Conservation (phyloP, 2,329 filamentous ascomycete species). For the Colletotrichum simmondsii region DNA sequence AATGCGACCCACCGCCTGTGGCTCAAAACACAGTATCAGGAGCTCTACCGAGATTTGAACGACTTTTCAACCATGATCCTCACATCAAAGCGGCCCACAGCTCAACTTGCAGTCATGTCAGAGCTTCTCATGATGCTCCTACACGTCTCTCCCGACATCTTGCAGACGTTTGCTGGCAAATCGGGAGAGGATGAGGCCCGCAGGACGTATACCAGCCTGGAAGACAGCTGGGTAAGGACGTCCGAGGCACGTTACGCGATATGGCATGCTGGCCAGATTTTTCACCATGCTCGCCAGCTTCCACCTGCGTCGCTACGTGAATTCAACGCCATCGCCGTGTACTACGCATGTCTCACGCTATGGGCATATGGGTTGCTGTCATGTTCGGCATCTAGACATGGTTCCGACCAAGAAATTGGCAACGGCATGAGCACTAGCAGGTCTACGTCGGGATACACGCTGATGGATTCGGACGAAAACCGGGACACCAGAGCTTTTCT, state of each 20-base stretch:
- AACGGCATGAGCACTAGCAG: neutral
- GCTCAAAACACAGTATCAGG: slow-evolving; percentile 44
- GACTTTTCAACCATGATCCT: slow-evolving; percentile 39
- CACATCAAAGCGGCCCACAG: slow-evolving; percentile 27
- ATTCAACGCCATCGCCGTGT: slow-evolving; percentile 40
- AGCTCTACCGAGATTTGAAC: slow-evolving; percentile 43
- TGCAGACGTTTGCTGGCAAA: slow-evolving; percentile 55
- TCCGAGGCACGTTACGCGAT: slow-evolving; percentile 45
- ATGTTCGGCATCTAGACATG: slow-evolving; percentile 11
- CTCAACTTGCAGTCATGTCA: slow-evolving; percentile 31
- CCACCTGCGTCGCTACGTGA: slow-evolving; percentile 36
- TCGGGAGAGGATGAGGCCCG: slow-evolving; percentile 51
- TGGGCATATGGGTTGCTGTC: slow-evolving; percentile 39
- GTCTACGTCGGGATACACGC: neutral
- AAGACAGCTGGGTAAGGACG: slow-evolving; percentile 47
- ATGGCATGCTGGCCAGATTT: slow-evolving; percentile 43
- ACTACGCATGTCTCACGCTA: slow-evolving; percentile 42
- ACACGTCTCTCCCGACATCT: slow-evolving; percentile 52
- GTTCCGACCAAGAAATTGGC: slow-evolving; percentile 10
- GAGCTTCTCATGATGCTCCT: slow-evolving; percentile 42
- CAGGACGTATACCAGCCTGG: slow-evolving; percentile 44
- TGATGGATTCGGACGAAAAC: slow-evolving; percentile 31
- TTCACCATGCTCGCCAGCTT: slow-evolving; percentile 36
- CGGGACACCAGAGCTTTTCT: slow-evolving; percentile 31
- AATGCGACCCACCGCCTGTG: slow-evolving; percentile 39